phyloP scores from a whole-genome alignment of 176 grass and related monocot species.

The Metroxylon sagu region DNA sequence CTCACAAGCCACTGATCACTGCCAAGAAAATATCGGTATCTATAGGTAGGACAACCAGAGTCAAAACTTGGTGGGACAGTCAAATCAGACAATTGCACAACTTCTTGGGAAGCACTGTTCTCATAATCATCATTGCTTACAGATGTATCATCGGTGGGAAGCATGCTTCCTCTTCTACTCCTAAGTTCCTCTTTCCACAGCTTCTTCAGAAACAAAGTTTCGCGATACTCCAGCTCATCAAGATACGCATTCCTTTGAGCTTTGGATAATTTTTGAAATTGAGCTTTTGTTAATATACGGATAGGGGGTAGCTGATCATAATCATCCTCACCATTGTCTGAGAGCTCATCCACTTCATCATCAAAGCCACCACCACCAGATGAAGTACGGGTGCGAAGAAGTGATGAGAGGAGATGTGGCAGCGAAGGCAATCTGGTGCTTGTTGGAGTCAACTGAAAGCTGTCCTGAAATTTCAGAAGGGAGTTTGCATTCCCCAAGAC shows the following conservation, averaged over 20 bases:
- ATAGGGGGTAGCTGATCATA: constrained; percentile 88
- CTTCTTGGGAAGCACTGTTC: constrained; percentile 37
- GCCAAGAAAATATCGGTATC: constrained; percentile 53
- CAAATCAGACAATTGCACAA: constrained; percentile 71
- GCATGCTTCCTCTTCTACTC: constrained; percentile 47
- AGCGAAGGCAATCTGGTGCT: constrained; percentile 60
- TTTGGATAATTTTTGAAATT: constrained; percentile 62
- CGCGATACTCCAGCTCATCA: constrained; percentile 89
- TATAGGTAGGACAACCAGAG: constrained; percentile 49
- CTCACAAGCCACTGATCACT: constrained; percentile 56
- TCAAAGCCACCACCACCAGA: constrained; percentile 24
- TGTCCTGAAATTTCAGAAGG: constrained; percentile 85
- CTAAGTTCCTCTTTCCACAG: constrained; percentile 66
- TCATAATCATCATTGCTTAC: constrained; percentile 35
- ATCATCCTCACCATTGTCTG: constrained; percentile 74
- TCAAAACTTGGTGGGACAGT: constrained; percentile 77
- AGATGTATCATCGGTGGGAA: constrained; percentile 19
- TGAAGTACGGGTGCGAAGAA: constrained; percentile 47
- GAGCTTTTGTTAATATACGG: constrained; percentile 62
- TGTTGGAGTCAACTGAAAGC: constrained; percentile 57
- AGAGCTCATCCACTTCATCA: constrained; percentile 34
- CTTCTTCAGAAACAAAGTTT: constrained; percentile 88
- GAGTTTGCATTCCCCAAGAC: constrained; percentile 67
- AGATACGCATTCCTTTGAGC: constrained; percentile 81
- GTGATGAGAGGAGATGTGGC: constrained; percentile 87